Conservation (phyloP, 768 basidiomycete genomes). For the Amanita jacksonii region DNA sequence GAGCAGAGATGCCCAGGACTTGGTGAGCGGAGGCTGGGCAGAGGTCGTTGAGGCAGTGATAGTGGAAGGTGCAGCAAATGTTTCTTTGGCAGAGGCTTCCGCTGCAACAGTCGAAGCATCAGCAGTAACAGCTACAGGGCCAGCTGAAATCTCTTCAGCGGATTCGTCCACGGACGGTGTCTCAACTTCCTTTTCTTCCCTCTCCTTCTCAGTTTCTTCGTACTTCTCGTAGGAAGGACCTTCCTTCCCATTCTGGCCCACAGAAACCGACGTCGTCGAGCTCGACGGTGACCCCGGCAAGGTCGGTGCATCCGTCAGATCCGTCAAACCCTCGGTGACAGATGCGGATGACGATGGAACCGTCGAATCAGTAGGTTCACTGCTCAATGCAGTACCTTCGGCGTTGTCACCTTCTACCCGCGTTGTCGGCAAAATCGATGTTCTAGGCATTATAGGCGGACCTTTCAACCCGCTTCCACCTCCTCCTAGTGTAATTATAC, state of each 20-base stretch:
- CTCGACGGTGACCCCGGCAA: slow-evolving; percentile 50
- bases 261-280: slow-evolving; percentile 49
- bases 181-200: too few relatives aligned
- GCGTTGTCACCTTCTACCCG: too few relatives aligned
- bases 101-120: too few relatives aligned
- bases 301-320: slow-evolving; percentile 35
- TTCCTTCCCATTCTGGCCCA: too few relatives aligned
- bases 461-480: neutral
- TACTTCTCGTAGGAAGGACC: too few relatives aligned
- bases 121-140: too few relatives aligned
- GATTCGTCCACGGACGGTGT: too few relatives aligned
- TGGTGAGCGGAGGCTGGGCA: slow-evolving; percentile 27
- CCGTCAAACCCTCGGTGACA: slow-evolving; percentile 29
- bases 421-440: too few relatives aligned
- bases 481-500: neutral
- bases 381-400: too few relatives aligned
- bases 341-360: slow-evolving; percentile 31
- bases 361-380: slow-evolving; percentile 16
- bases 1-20: slow-evolving; percentile 72
- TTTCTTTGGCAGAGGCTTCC: neutral
- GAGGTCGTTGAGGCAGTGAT: slow-evolving; percentile 3
- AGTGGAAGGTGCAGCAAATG: slow-evolving; percentile 1
- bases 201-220: too few relatives aligned
- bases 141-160: too few relatives aligned
- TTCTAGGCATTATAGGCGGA: too few relatives aligned